Conservation (phyloP, 371 early-diverging fungal species). For the Umbelopsis sp. region DNA sequence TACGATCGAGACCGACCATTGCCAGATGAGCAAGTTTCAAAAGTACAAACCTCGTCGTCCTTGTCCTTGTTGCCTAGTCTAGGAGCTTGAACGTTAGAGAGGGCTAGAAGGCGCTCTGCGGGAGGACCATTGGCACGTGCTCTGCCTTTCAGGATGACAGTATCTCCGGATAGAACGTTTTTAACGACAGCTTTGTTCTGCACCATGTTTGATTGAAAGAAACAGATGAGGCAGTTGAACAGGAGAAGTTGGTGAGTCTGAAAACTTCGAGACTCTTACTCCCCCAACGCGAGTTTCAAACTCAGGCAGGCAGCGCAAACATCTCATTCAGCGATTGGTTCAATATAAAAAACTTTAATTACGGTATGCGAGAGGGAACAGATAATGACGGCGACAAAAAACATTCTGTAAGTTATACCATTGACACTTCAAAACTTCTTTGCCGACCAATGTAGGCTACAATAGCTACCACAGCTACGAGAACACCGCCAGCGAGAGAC, state of each 20-base stretch:
- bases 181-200: conserved; percentile 74
- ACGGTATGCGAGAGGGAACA: background rate
- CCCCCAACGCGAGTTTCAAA: conserved; percentile 6
- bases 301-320: conserved; percentile 4
- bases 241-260: background rate
- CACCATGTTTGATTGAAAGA: background rate
- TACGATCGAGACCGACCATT: background rate
- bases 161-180: conserved; percentile 90
- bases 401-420: background rate
- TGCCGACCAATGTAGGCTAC: background rate
- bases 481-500: background rate
- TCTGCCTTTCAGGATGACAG: conserved; percentile 83
- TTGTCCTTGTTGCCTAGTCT: conserved; percentile 81
- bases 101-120: conserved; percentile 81
- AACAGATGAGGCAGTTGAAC: conserved; percentile 2
- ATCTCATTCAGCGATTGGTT: conserved; percentile 2
- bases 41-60: conserved; percentile 73
- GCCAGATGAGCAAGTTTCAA: background rate
- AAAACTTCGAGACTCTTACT: background rate
- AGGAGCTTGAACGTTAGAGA: conserved; percentile 85
- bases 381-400: background rate
- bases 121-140: conserved; percentile 83
- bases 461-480: background rate
- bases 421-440: background rate
- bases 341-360: background rate